Conservation (phyloP, 495 filamentous ascomycete species). For the Clohesyomyces aquaticus region DNA sequence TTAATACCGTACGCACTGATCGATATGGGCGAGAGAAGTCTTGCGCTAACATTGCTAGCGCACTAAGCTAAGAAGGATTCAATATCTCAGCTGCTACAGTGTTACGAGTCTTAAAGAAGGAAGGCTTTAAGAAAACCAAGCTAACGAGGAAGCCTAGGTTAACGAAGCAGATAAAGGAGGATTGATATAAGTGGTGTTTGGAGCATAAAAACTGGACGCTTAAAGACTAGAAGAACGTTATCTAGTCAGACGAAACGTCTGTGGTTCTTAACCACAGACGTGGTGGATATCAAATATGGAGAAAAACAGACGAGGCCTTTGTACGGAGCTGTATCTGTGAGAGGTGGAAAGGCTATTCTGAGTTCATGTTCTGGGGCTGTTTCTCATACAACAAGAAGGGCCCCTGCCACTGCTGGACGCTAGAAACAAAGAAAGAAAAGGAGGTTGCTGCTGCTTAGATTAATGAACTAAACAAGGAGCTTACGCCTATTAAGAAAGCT, state of each 20-base stretch:
- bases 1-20: background rate
- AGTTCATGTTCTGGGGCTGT: slow-evolving; percentile 18
- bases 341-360: slow-evolving; percentile 8
- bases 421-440: slow-evolving; percentile 6
- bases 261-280: too few relatives aligned
- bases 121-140: slow-evolving; percentile 1
- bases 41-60: background rate
- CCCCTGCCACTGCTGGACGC: slow-evolving; percentile 1
- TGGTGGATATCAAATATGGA: too few relatives aligned
- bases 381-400: slow-evolving; percentile 20
- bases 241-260: too few relatives aligned
- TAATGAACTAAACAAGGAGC: slow-evolving; percentile 4
- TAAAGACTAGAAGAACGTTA: too few relatives aligned
- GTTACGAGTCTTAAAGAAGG: background rate
- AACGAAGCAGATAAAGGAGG: slow-evolving; percentile 5
- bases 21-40: background rate
- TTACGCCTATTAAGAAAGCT: background rate
- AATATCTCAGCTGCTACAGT: background rate
- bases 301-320: background rate
- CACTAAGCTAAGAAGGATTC: background rate
- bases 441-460: too few relatives aligned
- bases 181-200: background rate
- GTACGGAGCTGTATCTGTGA: background rate
- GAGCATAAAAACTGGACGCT: background rate
- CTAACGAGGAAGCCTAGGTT: slow-evolving; percentile 5